These are phyloP conservation scores for Pseudogymnoascus destructans DNA, from an alignment of 2,329 filamentous ascomycete species.

Conservation along the genomic window DNA sequence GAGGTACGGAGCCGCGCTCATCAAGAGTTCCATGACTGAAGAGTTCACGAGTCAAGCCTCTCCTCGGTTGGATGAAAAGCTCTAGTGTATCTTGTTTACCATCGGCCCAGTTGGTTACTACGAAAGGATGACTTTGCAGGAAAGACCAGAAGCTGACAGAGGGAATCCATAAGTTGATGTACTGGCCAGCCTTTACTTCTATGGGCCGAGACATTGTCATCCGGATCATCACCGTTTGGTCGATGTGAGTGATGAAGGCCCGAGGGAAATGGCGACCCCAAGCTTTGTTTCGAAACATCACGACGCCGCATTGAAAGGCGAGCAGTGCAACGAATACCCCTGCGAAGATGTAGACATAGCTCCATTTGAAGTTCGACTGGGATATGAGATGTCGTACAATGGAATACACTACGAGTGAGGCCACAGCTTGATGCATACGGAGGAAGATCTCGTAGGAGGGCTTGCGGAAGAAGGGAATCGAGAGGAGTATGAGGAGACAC, in stretches of 20 bases:
- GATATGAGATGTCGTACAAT: constrained; percentile 14
- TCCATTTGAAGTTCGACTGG: background rate
- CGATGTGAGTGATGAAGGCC: constrained; percentile 9
- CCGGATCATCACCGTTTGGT: background rate
- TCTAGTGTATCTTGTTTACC: background rate
- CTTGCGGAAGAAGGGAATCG: constrained; percentile 12
- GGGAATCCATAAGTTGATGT: constrained; percentile 15
- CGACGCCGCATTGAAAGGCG: constrained; percentile 4
- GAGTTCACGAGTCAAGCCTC: background rate
- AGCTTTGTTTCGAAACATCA: constrained; percentile 9
- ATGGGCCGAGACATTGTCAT: background rate
- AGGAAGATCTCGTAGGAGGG: constrained; percentile 16
- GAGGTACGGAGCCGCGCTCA: background rate
- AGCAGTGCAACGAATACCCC: background rate
- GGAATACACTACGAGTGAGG: constrained; percentile 12
- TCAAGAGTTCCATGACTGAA: background rate
- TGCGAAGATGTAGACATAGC: constrained; percentile 10
- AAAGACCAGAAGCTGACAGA: constrained; percentile 15
- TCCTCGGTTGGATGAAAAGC: background rate
- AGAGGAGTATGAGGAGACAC: constrained; percentile 13
- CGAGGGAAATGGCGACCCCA: constrained; percentile 8
- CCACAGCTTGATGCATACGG: constrained; percentile 13
- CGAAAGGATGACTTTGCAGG: constrained; percentile 6
- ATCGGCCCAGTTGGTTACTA: background rate
- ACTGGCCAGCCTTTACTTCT: background rate